Conservation (phyloP, 352 stramenopile species). For the Pilasporangium apinafurcum region DNA sequence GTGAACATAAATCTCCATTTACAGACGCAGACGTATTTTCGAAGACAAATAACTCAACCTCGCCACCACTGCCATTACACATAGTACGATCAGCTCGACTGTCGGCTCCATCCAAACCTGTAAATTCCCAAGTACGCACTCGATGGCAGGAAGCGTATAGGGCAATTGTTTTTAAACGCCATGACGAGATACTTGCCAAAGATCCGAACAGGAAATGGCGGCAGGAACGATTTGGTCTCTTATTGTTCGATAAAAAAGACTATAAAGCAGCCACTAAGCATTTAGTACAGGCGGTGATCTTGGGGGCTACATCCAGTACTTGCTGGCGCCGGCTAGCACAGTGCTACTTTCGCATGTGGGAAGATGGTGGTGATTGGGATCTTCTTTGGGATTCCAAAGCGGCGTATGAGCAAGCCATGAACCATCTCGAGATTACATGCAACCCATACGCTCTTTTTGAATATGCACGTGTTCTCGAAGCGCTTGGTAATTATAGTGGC, state of each 20-base stretch:
- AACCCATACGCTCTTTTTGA: constrained; percentile 37
- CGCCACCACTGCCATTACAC: not conserved
- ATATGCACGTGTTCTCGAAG: constrained; percentile 51
- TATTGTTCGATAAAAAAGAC: constrained; percentile 35
- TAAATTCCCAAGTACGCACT: not conserved
- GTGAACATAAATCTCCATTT: too few species aligned
- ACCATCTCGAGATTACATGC: constrained; percentile 36
- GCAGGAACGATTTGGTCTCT: constrained; percentile 53
- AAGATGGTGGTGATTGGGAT: constrained; percentile 44
- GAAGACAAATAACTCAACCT: too few species aligned
- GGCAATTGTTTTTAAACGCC: constrained; percentile 41
- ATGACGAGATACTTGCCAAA: constrained; percentile 52
- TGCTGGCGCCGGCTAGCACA: constrained; percentile 56
- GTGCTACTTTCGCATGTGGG: constrained; percentile 41
- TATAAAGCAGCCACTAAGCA: constrained; percentile 36
- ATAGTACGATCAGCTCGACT: not conserved
- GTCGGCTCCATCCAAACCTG: not conserved
- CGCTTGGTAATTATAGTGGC: constrained; percentile 33
- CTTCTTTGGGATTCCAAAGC: constrained; percentile 52
- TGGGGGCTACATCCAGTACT: constrained; percentile 28
- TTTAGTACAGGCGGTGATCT: constrained; percentile 37
- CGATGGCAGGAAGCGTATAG: constrained; percentile 38
- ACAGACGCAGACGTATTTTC: too few species aligned
- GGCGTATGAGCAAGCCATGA: constrained; percentile 50
- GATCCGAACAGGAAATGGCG: constrained; percentile 53